Percentiles rank a stretch among this genome's conserved stretches.
These are phyloP conservation scores for Microsporum audouinii DNA, from an alignment of 2,329 filamentous ascomycete genomes.

Conservation along the genomic window DNA sequence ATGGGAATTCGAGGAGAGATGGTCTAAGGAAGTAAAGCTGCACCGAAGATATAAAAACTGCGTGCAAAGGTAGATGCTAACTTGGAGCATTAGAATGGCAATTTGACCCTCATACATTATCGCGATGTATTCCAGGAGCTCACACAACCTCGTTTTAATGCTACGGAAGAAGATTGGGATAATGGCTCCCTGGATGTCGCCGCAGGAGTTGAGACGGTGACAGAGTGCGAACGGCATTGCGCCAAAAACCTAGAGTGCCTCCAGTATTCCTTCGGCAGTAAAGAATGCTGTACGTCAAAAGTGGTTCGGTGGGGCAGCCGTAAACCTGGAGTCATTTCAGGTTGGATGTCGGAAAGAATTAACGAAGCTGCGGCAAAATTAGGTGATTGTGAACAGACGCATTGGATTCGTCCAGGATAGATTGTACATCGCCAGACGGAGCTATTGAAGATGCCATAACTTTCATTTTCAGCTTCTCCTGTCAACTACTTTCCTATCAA, in stretches of 20 bases:
- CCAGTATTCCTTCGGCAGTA: slow-evolving; percentile 9
- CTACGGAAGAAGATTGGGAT: slow-evolving; percentile 9
- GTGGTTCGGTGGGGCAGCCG: neutral
- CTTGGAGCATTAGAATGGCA: slow-evolving; percentile 2
- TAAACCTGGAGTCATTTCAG: slow-evolving; percentile 5
- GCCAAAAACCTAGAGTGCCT: slow-evolving; percentile 5
- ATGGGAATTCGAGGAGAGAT: slow-evolving; percentile 37
- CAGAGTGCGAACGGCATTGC: slow-evolving; percentile 6
- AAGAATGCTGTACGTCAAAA: slow-evolving; percentile 10
- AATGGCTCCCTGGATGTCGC: slow-evolving; percentile 8
- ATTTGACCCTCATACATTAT: slow-evolving; percentile 4
- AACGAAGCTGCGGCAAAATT: neutral
- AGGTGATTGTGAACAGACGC: slow-evolving; percentile 6
- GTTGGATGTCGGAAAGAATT: slow-evolving; percentile 11
- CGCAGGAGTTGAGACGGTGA: neutral
- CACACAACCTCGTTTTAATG: slow-evolving; percentile 1
- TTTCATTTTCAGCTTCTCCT: too few relatives aligned
- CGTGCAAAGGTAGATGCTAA: neutral
- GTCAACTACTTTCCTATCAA: too few relatives aligned
- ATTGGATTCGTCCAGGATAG: slow-evolving; percentile 8
- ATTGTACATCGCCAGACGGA: neutral
- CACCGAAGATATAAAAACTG: neutral
- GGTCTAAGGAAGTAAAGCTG: slow-evolving; percentile 19
- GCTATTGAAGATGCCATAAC: neutral
- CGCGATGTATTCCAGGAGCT: slow-evolving; percentile 10